phyloP scores from a whole-genome alignment of 352 stramenopile species.

The Globisporangium iwayamae region DNA sequence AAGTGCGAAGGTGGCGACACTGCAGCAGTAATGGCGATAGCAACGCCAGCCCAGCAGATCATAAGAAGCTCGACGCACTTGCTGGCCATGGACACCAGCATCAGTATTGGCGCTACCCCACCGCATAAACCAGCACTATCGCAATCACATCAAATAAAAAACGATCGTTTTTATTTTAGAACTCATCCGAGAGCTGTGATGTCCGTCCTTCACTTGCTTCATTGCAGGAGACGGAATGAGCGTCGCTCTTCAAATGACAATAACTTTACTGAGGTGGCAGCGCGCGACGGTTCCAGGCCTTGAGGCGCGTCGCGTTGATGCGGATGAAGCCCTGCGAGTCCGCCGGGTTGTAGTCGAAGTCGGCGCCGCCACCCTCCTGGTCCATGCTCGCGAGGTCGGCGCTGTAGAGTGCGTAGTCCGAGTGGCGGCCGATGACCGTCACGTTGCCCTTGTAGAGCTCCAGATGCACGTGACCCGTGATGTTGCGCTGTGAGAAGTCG shows the following conservation, averaged over 20 bases:
- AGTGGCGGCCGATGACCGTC: slow-evolving; percentile 91
- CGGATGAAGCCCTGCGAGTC: slow-evolving; percentile 98
- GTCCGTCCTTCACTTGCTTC: not conserved
- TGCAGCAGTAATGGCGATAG: too few relatives aligned
- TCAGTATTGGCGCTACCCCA: too few relatives aligned
- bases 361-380: slow-evolving; percentile 93
- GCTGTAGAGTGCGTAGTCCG: slow-evolving; percentile 95
- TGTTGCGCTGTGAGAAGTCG: slow-evolving; percentile 93
- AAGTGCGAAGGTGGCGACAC: too few relatives aligned
- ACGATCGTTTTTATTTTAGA: too few relatives aligned
- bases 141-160: too few relatives aligned
- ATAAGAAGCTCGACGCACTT: too few relatives aligned
- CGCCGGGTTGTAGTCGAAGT: slow-evolving; percentile 97
- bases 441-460: slow-evolving; percentile 99
- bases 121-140: too few relatives aligned
- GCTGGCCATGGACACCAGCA: too few relatives aligned
- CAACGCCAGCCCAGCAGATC: too few relatives aligned
- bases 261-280: slow-evolving; percentile 43
- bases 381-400: slow-evolving; percentile 98
- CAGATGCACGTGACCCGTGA: slow-evolving; percentile 92
- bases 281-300: slow-evolving; percentile 84
- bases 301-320: slow-evolving; percentile 97
- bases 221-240: not conserved
- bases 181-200: too few relatives aligned
- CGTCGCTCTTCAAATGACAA: not conserved